phyloP scores from a whole-genome alignment of 139 green algal species.

The Bryopsis sp. region DNA sequence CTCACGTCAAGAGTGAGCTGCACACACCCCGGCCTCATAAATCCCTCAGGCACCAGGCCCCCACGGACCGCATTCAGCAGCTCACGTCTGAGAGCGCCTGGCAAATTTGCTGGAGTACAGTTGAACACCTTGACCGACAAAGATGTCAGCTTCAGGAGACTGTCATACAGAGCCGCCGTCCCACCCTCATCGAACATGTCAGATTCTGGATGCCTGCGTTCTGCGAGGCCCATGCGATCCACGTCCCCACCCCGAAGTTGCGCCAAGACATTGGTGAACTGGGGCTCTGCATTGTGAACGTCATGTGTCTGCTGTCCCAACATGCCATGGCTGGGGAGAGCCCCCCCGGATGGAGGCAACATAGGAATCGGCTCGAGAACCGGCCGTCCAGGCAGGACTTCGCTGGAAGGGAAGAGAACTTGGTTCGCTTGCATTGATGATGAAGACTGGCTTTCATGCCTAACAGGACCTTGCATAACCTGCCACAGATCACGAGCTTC shows the following conservation, averaged over 20 bases:
- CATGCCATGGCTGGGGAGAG: neutral
- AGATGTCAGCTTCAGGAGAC: neutral
- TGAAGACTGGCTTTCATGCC: no score
- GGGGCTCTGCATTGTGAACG: neutral
- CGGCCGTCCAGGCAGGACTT: no score
- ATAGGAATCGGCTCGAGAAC: neutral
- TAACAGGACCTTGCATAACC: no score
- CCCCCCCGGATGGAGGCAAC: neutral
- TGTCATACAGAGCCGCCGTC: neutral
- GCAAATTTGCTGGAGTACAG: slow-evolving; percentile 8
- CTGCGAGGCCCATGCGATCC: neutral
- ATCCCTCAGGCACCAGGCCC: slow-evolving; percentile 10
- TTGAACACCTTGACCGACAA: slow-evolving; percentile 17
- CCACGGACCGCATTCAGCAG: neutral
- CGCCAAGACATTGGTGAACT: neutral
- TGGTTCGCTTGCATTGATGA: no score
- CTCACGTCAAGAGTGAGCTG: slow-evolving; percentile 5
- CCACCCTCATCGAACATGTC: neutral
- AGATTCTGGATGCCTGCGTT: neutral
- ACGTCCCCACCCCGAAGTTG: neutral
- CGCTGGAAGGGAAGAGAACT: no score
- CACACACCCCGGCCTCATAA: slow-evolving; percentile 13
- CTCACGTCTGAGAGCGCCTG: neutral
- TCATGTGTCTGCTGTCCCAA: neutral
- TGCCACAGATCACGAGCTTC: no score